Conservation (phyloP, 2,329 filamentous ascomycete genomes). For the Sphaerulina vaccinii region DNA sequence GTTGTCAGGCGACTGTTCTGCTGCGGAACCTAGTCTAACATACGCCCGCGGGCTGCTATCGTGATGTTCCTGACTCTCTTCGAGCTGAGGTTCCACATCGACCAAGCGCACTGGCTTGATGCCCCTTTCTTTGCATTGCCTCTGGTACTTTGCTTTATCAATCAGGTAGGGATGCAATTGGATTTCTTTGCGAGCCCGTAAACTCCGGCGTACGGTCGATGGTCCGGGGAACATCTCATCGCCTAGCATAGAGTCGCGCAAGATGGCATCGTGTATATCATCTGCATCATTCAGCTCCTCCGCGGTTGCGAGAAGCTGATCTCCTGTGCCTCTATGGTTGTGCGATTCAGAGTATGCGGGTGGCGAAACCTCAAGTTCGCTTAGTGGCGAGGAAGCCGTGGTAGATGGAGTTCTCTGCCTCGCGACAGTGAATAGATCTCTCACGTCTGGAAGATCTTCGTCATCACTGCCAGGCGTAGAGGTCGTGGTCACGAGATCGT, state of each 20-base stretch:
- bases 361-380: slow-evolving; percentile 30
- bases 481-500: not conserved
- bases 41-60: slow-evolving; percentile 11
- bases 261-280: not conserved
- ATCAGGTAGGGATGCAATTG: slow-evolving; percentile 51
- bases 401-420: not conserved
- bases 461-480: slow-evolving; percentile 7
- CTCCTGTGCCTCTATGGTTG: no score
- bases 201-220: slow-evolving; percentile 31
- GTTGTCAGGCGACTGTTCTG: not conserved
- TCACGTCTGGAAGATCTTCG: slow-evolving; percentile 14
- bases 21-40: not conserved
- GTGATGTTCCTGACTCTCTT: slow-evolving; percentile 19
- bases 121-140: slow-evolving; percentile 44
- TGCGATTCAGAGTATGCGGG: slow-evolving; percentile 10
- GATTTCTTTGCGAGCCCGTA: slow-evolving; percentile 49
- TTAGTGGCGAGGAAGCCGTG: slow-evolving; percentile 26
- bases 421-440: slow-evolving; percentile 6
- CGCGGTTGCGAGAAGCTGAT: not conserved
- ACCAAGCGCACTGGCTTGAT: slow-evolving; percentile 44
- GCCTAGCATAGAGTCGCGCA: slow-evolving; percentile 5
- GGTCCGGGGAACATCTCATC: not conserved
- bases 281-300: not conserved
- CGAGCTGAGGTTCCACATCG: slow-evolving; percentile 18
- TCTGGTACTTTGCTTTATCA: slow-evolving; percentile 46